Conservation (phyloP, 768 basidiomycete species). For the Phanerochaete sordida region DNA sequence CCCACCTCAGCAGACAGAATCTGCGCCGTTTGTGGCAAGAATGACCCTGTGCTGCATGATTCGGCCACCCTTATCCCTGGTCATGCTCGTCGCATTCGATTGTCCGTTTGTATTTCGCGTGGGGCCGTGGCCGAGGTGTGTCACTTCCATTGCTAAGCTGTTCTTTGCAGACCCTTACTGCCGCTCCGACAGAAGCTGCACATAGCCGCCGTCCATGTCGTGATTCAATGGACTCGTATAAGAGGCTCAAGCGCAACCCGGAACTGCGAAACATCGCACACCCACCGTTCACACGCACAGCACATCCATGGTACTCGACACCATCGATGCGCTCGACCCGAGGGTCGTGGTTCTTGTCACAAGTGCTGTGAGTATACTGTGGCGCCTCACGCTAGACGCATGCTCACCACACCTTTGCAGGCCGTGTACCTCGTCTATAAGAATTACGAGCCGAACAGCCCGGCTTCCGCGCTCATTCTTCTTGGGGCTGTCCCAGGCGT, state of each 20-base stretch:
- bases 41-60: no score
- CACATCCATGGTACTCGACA: neutral
- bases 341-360: neutral
- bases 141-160: neutral
- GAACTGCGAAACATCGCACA: neutral
- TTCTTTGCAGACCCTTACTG: neutral
- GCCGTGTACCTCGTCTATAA: slow-evolving; percentile 8
- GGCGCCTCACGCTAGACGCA: neutral
- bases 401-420: neutral
- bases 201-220: neutral
- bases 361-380: neutral
- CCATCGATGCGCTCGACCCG: neutral
- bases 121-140: neutral
- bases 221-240: neutral
- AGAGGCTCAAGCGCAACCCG: neutral
- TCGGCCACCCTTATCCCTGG: neutral
- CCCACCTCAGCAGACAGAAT: neutral
- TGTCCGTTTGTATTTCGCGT: neutral
- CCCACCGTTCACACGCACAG: neutral
- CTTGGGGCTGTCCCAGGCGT: neutral
- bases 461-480: neutral
- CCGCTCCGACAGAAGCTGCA: neutral
- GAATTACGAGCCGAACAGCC: slow-evolving; percentile 6
- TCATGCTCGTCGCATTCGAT: neutral
- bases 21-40: no score